Conservation (phyloP, 306 rosid genomes). For the Ormosia emarginata region DNA sequence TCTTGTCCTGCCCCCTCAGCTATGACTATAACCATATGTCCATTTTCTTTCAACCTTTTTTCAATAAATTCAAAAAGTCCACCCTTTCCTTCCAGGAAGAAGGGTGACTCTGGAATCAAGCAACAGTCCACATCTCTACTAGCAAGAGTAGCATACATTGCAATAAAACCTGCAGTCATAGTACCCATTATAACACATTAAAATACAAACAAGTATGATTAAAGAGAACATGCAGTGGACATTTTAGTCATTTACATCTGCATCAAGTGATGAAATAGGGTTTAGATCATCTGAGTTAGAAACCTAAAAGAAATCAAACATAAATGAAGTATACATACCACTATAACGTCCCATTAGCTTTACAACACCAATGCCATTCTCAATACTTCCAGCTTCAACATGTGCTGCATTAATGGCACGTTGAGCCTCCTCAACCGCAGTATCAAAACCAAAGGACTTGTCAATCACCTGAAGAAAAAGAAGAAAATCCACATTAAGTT, state of each 20-base stretch:
- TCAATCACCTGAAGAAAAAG: constrained; percentile 66
- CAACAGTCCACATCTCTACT: constrained; percentile 96
- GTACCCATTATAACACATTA: not conserved
- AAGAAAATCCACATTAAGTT: constrained; percentile 19
- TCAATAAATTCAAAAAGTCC: constrained; percentile 76
- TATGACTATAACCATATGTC: constrained; percentile 88
- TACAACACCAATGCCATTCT: constrained; percentile 87
- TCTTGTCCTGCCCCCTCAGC: constrained; percentile 94
- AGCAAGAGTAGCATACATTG: constrained; percentile 92
- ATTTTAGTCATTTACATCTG: not conserved
- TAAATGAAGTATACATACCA: constrained; percentile 51
- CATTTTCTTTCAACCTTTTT: constrained; percentile 68
- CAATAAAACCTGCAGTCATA: constrained; percentile 70
- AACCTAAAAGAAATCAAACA: constrained; percentile 15
- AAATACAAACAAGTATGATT: not conserved
- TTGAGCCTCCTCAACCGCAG: constrained; percentile 97
- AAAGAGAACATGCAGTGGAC: not conserved
- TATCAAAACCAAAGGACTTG: constrained; percentile 90
- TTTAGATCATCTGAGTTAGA: not conserved
- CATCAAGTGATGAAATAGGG: not conserved
- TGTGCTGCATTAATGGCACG: constrained; percentile 95
- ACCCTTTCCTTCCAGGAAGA: constrained; percentile 82
- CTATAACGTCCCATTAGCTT: constrained; percentile 91
- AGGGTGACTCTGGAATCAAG: constrained; percentile 89
- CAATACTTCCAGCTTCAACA: constrained; percentile 82